A percentile compares a stretch with the other conserved stretches of the same genome.
Conservation (phyloP, 345 rosid genomes). For the Noccaea bulbosa region DNA sequence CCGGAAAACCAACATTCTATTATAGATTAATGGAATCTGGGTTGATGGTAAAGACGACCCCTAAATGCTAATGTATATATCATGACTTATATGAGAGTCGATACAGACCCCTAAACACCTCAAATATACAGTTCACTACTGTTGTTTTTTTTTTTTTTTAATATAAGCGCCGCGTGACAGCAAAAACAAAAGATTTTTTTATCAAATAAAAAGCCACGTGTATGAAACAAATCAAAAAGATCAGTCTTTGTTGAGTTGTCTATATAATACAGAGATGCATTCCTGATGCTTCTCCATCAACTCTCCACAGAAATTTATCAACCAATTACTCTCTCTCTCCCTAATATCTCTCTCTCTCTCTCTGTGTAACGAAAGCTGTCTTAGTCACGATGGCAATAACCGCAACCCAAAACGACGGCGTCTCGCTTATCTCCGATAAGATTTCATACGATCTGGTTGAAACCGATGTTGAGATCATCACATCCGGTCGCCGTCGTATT, state of each 20-base stretch:
- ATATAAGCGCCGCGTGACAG: no score
- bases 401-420: slow-evolving; percentile 4
- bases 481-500: slow-evolving; percentile 73
- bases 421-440: slow-evolving; percentile 19
- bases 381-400: slow-evolving; percentile 31
- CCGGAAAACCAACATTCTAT: not conserved
- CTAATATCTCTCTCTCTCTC: not conserved
- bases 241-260: slow-evolving; percentile 38
- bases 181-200: no score
- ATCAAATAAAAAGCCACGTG: slow-evolving; percentile 31
- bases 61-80: not conserved
- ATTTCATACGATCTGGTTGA: slow-evolving; percentile 44
- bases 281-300: slow-evolving; percentile 29
- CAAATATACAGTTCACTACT: not conserved
- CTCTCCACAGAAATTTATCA: not conserved
- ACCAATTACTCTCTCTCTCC: slow-evolving; percentile 3
- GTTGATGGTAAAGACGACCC: slow-evolving; percentile 4
- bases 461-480: slow-evolving; percentile 65
- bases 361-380: not conserved
- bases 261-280: slow-evolving; percentile 39
- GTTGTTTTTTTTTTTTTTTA: no score
- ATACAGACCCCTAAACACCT: slow-evolving; percentile 11
- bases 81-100: not conserved
- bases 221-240: slow-evolving; percentile 4
- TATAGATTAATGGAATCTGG: not conserved